A percentile compares a stretch with the other conserved stretches of the same genome.
Conservation (phyloP, 345 rosid species). For the Cochlearia excelsa region DNA sequence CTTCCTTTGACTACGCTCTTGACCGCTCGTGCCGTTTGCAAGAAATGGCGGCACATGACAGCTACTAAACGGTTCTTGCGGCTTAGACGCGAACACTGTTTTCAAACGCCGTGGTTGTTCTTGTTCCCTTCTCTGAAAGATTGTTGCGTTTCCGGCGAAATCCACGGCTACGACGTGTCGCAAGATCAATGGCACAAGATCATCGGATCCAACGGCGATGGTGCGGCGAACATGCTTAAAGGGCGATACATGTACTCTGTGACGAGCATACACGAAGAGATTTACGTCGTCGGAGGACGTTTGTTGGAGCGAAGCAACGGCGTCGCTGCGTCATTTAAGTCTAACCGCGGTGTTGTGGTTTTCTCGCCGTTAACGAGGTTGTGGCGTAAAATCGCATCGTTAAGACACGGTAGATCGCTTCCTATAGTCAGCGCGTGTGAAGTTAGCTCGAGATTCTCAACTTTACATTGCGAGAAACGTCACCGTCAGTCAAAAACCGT, state of each 20-base stretch:
- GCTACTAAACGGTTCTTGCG: constrained; percentile 66
- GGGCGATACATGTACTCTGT: constrained; percentile 92
- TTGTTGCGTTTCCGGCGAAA: constrained; percentile 75
- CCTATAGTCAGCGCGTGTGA: constrained; percentile 72
- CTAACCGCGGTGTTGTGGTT: constrained; percentile 71
- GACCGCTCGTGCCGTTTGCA: constrained; percentile 94
- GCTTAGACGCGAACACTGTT: constrained; percentile 63
- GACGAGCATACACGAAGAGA: constrained; percentile 64
- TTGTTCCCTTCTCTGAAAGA: constrained; percentile 78
- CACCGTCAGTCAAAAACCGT: constrained; percentile 60
- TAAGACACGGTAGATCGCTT: constrained; percentile 84
- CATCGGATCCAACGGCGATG: constrained; percentile 31
- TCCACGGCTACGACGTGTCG: constrained; percentile 72
- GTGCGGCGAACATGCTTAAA: constrained; percentile 36
- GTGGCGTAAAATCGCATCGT: constrained; percentile 74
- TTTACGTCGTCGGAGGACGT: constrained; percentile 85
- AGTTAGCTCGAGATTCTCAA: constrained; percentile 55
- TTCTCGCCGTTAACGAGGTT: constrained; percentile 80
- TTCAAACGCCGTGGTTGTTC: constrained; percentile 89
- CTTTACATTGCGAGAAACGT: constrained; percentile 58
- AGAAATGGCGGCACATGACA: constrained; percentile 82
- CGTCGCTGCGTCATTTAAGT: constrained; percentile 45
- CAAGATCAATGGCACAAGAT: constrained; percentile 79
- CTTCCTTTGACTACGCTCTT: constrained; percentile 76
- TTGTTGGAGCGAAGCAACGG: constrained; percentile 65